phyloP scores from a whole-genome alignment of 495 filamentous ascomycete genomes.

The Pseudevernia furfuracea region DNA sequence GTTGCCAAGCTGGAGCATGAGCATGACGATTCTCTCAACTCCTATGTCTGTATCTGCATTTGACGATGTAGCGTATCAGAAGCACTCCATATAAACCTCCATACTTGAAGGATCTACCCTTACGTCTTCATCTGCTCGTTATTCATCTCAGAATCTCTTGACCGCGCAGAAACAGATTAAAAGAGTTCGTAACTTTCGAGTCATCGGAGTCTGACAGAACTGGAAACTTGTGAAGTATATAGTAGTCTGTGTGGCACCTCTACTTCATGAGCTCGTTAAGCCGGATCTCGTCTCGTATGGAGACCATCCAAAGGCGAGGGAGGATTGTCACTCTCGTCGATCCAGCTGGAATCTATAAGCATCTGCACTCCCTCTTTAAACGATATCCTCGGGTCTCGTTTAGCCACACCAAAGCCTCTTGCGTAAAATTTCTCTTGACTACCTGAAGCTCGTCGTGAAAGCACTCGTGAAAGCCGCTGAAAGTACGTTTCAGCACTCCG shows the following conservation, averaged over 20 bases:
- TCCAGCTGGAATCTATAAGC: conserved; percentile 75
- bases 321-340: conserved; percentile 62
- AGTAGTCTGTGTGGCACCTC: conserved; percentile 85
- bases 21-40: conserved; percentile 77
- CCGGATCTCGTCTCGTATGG: conserved; percentile 77
- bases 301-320: conserved; percentile 69
- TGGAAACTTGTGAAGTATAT: conserved; percentile 92
- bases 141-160: conserved; percentile 85
- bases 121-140: conserved; percentile 65
- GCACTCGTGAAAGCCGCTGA: conserved; percentile 59
- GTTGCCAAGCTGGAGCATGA: conserved; percentile 76
- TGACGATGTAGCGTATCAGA: conserved; percentile 80
- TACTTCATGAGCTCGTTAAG: conserved; percentile 76
- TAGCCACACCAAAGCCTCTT: conserved; percentile 68
- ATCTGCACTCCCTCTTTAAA: conserved; percentile 74
- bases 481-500: conserved; percentile 71
- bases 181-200: conserved; percentile 72
- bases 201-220: conserved; percentile 71
- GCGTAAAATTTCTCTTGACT: conserved; percentile 57
- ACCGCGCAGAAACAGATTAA: conserved; percentile 90
- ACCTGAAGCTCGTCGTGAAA: conserved; percentile 62
- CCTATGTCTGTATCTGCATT: conserved; percentile 89
- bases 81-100: conserved; percentile 83
- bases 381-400: conserved; percentile 70
- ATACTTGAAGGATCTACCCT: conserved; percentile 66